Evolutionary conservation across 164 flowering plant species (phyloP), one percentile per base, ranked within the genome.

Genomic region (Vitis riparia): DNA sequence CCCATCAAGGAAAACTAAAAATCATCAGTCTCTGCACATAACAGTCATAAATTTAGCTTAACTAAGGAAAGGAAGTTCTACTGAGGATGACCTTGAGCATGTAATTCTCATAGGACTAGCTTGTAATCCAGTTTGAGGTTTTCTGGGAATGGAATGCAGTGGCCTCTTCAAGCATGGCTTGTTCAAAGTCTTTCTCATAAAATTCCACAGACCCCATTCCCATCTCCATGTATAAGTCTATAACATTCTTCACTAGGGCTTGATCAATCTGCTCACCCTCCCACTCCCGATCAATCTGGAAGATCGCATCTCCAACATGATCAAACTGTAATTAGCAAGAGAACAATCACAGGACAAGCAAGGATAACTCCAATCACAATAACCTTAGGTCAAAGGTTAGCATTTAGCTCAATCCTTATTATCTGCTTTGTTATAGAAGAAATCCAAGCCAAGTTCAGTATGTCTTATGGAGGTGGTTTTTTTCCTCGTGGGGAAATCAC

Each of bases 271-370:
- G 77, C 67, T 63, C 81, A 4, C 88, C 84, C 27, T 77, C 81
- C 1, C 84, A 77, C 63, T 84, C 88, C 71, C 65, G 71, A 69
- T 78, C 76, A 80, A 84, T 82, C 87, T 83, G 70, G 23, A 23
- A 23, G 27, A 23, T 23, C 2, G 2, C 27, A 23, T 23, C 27
- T 23, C 27, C 27, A 23, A 23, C 27, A 23, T 23, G 27, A 23
- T 23, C 27, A 23, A 23, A 1, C 14, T 16, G 16, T 11, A 71
- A 16, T 62, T 48, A 12, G 3, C 44, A 9, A 47, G 12, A 27
- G 32, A 13, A 13, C 29, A 16, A 5, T 51, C 0, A 13, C 14
- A 55, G 11, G 9, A 30, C 7, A 23, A 23, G 27, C 27, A 23
- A 23, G 27, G 27, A 23, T 23, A 23, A 23, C 27, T 23, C 27